phyloP scores from a whole-genome alignment of 306 rosid species.

The Luffa aegyptiaca region DNA sequence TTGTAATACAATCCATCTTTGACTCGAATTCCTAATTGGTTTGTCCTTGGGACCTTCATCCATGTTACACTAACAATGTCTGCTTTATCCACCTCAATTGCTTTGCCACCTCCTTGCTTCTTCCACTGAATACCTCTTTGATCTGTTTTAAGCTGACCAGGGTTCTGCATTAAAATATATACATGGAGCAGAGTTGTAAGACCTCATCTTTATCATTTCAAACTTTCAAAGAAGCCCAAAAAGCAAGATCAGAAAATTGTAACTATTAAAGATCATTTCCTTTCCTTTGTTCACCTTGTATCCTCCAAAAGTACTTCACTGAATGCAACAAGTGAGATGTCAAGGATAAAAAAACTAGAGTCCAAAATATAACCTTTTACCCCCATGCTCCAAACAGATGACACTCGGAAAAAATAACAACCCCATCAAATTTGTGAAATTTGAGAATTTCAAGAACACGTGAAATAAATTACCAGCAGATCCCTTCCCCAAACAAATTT shows the following conservation, averaged over 20 bases:
- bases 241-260: not conserved
- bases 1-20: slow-evolving; percentile 89
- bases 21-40: slow-evolving; percentile 83
- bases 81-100: slow-evolving; percentile 77
- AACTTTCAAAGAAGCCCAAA: not conserved
- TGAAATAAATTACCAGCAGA: not conserved
- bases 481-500: not conserved
- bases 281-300: not conserved
- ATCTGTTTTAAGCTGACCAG: slow-evolving; percentile 77
- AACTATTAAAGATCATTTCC: not conserved
- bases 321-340: not conserved
- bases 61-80: slow-evolving; percentile 89
- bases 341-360: not conserved
- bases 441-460: not conserved
- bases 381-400: not conserved
- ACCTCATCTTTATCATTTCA: not conserved
- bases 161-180: slow-evolving; percentile 50
- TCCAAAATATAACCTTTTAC: not conserved
- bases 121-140: slow-evolving; percentile 88
- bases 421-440: not conserved
- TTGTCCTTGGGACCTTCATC: slow-evolving; percentile 96
- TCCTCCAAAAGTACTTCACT: not conserved
- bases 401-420: not conserved
- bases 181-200: too few species aligned
- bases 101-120: slow-evolving; percentile 96